Percentiles rank a stretch among this genome's conserved stretches.
phyloP scores from a whole-genome alignment of 2,329 filamentous ascomycete genomes.

The Fusarium oligoseptatum region DNA sequence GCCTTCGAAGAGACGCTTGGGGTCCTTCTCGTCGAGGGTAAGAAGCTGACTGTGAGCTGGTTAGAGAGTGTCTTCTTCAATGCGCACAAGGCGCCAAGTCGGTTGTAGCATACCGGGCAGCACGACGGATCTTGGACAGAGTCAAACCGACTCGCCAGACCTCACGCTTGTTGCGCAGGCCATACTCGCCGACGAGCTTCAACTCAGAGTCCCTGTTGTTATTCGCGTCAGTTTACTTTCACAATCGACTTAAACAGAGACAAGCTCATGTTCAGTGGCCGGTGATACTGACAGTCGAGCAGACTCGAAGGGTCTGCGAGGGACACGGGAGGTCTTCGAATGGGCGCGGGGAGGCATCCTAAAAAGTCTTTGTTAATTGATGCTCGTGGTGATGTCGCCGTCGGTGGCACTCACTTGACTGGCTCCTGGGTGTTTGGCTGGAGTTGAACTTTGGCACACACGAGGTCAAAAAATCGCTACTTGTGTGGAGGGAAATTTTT shows the following conservation, averaged over 20 bases:
- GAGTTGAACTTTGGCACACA: slow-evolving; percentile 50
- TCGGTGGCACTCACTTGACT: slow-evolving; percentile 54
- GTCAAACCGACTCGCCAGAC: slow-evolving; percentile 99
- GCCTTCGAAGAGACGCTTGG: slow-evolving; percentile 99
- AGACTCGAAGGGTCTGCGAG: slow-evolving; percentile 98
- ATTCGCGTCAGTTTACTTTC: slow-evolving; percentile 76
- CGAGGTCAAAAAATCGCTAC: slow-evolving; percentile 49
- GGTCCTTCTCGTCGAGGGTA: slow-evolving; percentile 99
- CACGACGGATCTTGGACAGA: slow-evolving; percentile 99
- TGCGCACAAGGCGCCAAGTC: not conserved
- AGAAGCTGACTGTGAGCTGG: slow-evolving; percentile 85
- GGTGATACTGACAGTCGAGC: slow-evolving; percentile 97
- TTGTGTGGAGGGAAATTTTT: slow-evolving; percentile 2
- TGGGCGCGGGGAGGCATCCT: slow-evolving; percentile 73
- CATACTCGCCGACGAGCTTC: slow-evolving; percentile 99
- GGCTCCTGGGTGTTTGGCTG: slow-evolving; percentile 55
- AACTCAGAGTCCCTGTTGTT: slow-evolving; percentile 92
- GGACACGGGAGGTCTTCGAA: slow-evolving; percentile 99
- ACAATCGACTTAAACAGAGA: slow-evolving; percentile 95
- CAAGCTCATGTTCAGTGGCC: slow-evolving; percentile 99
- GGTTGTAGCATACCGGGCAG: slow-evolving; percentile 82
- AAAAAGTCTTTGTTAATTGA: slow-evolving; percentile 46
- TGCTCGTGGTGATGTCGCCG: slow-evolving; percentile 25
- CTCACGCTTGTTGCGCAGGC: slow-evolving; percentile 99
- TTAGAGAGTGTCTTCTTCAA: slow-evolving; percentile 41